These are phyloP conservation scores for Dillenia turbinata DNA, from an alignment of 164 flowering plant species.

Conservation along the genomic window DNA sequence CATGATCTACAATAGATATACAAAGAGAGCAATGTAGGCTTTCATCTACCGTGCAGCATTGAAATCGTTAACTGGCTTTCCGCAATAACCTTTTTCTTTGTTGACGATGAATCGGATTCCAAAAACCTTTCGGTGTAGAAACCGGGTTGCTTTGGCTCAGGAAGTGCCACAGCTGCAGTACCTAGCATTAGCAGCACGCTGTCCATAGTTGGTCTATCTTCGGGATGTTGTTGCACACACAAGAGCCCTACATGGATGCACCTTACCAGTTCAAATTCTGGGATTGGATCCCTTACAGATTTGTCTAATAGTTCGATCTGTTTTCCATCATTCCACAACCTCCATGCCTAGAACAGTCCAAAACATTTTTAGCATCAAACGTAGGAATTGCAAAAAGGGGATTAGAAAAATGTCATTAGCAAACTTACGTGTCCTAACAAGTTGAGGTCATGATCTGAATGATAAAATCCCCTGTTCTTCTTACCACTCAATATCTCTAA, in stretches of 20 bases:
- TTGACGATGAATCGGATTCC: conserved; percentile 7
- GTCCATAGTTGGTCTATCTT: conserved; percentile 22
- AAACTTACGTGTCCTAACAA: conserved; percentile 30
- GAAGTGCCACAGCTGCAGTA: conserved; percentile 1
- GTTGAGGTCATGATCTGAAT: conserved; percentile 19
- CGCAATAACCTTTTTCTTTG: background rate
- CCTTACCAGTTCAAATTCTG: conserved; percentile 5
- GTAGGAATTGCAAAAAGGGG: background rate
- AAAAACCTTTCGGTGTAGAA: conserved; percentile 12
- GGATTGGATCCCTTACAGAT: background rate
- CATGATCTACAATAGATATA: too few species aligned
- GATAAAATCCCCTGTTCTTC: conserved; percentile 25
- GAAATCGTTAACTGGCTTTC: conserved; percentile 12
- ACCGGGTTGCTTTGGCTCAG: conserved; percentile 19
- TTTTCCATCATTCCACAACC: conserved; percentile 17
- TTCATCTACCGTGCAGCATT: background rate
- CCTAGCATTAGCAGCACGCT: conserved; percentile 18
- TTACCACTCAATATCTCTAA: conserved; percentile 34
- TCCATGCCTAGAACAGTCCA: conserved; percentile 24
- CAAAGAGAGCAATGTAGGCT: too few species aligned
- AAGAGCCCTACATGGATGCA: conserved; percentile 23
- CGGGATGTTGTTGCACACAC: conserved; percentile 23
- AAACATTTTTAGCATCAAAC: background rate
- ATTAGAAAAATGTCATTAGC: background rate
- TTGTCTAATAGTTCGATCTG: conserved; percentile 15